phyloP scores from a whole-genome alignment of 306 rosid genomes.

The Corylus americana region DNA sequence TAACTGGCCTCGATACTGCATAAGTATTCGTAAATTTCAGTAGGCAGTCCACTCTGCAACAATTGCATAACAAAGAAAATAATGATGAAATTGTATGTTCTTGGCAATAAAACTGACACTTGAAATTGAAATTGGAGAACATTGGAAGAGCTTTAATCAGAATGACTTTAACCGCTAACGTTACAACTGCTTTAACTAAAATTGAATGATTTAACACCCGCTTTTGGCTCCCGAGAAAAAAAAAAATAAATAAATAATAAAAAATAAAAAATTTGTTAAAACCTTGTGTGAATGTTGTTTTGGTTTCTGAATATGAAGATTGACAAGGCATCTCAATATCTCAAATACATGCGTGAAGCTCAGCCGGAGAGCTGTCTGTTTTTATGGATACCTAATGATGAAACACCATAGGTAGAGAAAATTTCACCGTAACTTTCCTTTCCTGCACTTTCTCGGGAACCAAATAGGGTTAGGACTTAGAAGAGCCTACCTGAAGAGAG shows the following conservation, averaged over 20 bases:
- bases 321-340: not conserved
- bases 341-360: not conserved
- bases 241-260: not conserved
- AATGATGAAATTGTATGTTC: not conserved
- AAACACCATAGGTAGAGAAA: not conserved
- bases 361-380: not conserved
- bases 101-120: not conserved
- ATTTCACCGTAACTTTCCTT: not conserved
- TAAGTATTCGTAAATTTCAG: constrained; percentile 42
- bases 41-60: constrained; percentile 56
- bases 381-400: not conserved
- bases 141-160: not conserved
- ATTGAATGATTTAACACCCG: not conserved
- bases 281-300: not conserved
- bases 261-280: not conserved
- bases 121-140: not conserved
- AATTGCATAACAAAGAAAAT: not conserved
- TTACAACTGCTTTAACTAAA: not conserved
- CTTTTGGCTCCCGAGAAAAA: not conserved
- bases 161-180: not conserved
- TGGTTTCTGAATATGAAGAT: not conserved
- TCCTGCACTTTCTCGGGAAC: not conserved
- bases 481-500: constrained; percentile 41
- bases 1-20: constrained; percentile 33
- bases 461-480: not conserved